These are phyloP conservation scores for Sarocladiaceae sp. DNA, from an alignment of 2,329 filamentous ascomycete species.

Conservation along the genomic window DNA sequence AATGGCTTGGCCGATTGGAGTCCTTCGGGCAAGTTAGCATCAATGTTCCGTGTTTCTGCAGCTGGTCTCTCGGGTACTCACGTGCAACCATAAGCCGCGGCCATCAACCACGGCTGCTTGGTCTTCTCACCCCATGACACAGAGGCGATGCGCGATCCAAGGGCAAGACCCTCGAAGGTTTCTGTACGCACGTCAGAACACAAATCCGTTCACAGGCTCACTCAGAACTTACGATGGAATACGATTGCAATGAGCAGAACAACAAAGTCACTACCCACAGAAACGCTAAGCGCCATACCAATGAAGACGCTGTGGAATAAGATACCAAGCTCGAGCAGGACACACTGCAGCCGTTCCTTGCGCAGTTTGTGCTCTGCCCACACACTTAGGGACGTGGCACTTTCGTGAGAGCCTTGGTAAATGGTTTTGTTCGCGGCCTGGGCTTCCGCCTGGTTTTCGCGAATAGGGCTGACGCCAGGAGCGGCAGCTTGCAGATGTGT, in stretches of 20 bases:
- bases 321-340: conserved; percentile 76
- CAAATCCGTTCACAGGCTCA: too few species aligned
- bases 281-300: conserved; percentile 77
- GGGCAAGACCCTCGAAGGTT: conserved; percentile 53
- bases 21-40: conserved; percentile 22
- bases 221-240: conserved; percentile 56
- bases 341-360: conserved; percentile 68
- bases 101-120: conserved; percentile 51
- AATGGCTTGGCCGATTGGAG: conserved; percentile 70
- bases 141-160: conserved; percentile 60
- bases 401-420: conserved; percentile 5
- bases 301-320: conserved; percentile 65
- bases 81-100: conserved; percentile 52
- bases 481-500: conserved; percentile 22
- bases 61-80: too few species aligned
- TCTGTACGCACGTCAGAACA: too few species aligned
- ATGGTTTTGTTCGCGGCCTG: background rate
- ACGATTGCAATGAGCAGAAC: conserved; percentile 76
- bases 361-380: conserved; percentile 52
- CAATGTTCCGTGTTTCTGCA: conserved; percentile 25
- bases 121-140: conserved; percentile 38
- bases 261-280: conserved; percentile 70
- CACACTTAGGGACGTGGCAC: background rate
- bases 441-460: conserved; percentile 11
- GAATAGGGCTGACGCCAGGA: conserved; percentile 15